These are phyloP conservation scores for Hamamelis virginiana DNA, from an alignment of 164 flowering plant genomes.

Conservation along the genomic window DNA sequence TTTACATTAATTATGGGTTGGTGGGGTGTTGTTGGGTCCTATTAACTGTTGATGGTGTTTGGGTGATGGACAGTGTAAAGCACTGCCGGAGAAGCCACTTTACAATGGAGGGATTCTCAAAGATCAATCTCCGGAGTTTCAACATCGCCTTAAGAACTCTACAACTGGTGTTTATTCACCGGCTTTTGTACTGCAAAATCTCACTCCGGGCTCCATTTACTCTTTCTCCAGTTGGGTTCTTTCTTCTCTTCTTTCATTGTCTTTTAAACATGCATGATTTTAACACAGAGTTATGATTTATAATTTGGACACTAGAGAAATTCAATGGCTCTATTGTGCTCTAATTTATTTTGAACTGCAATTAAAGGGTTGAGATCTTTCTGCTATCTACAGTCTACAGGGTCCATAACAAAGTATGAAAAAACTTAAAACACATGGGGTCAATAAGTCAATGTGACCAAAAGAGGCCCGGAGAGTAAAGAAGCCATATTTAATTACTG, in stretches of 20 bases:
- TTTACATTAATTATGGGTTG: too few relatives aligned
- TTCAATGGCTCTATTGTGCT: too few relatives aligned
- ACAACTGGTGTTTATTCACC: conserved; percentile 30
- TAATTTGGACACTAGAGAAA: too few relatives aligned
- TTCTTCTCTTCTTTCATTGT: background rate
- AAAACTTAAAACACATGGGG: too few relatives aligned
- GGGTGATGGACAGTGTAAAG: conserved; percentile 51
- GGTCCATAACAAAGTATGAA: too few relatives aligned
- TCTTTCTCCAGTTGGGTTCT: conserved; percentile 66
- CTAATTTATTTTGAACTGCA: too few relatives aligned
- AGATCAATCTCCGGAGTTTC: conserved; percentile 8
- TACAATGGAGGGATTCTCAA: conserved; percentile 77
- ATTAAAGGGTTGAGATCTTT: too few relatives aligned
- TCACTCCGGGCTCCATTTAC: conserved; percentile 52
- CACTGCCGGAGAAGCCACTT: conserved; percentile 61
- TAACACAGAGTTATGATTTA: background rate
- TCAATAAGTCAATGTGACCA: too few relatives aligned
- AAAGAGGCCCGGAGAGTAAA: too few relatives aligned
- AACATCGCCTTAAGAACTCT: background rate
- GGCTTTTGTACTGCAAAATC: conserved; percentile 51
- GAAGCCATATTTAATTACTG: too few relatives aligned
- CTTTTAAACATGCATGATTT: background rate
- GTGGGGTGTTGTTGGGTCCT: too few relatives aligned
- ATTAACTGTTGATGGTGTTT: background rate
- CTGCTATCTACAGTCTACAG: too few relatives aligned